These are phyloP conservation scores for Vanrija sp. DNA, from an alignment of 1,284 basidiomycete genomes.

Conservation along the genomic window DNA sequence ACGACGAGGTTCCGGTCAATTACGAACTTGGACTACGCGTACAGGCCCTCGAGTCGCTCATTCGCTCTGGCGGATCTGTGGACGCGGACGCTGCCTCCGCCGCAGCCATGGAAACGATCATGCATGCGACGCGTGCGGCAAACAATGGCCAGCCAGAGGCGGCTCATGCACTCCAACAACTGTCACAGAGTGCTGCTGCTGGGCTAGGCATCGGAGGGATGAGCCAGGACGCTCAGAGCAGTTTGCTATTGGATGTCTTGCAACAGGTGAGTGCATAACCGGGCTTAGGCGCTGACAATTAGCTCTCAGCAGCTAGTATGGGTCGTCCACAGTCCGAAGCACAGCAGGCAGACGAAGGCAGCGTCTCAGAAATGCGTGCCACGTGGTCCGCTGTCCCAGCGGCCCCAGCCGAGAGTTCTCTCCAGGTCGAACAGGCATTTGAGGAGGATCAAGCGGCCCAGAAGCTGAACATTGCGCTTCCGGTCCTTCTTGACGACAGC, in stretches of 20 bases:
- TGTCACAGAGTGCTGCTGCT: constrained; percentile 26
- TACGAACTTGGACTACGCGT: constrained; percentile 41
- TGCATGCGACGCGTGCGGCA: constrained; percentile 41
- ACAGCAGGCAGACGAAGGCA: constrained; percentile 4
- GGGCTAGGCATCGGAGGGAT: constrained; percentile 29
- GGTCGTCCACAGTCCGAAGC: constrained; percentile 11
- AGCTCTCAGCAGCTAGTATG: constrained; percentile 37
- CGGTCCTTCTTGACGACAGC: constrained; percentile 81
- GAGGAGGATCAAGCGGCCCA: constrained; percentile 72
- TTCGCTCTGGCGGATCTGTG: constrained; percentile 38
- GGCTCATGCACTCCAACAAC: constrained; percentile 36
- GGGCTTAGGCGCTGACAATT: too few species aligned
- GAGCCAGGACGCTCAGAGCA: constrained; percentile 35
- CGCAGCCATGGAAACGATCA: constrained; percentile 42
- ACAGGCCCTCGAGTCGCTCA: constrained; percentile 42
- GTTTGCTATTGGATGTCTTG: constrained; percentile 42
- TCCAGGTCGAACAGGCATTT: constrained; percentile 59
- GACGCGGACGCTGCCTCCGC: constrained; percentile 35
- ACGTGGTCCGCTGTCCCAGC: constrained; percentile 36
- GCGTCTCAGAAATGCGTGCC: constrained; percentile 21
- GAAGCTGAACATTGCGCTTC: constrained; percentile 90
- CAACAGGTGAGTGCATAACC: constrained; percentile 20
- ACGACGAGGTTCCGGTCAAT: constrained; percentile 32
- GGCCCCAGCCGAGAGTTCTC: constrained; percentile 25
- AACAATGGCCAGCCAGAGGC: constrained; percentile 40